Base-by-base conservation (phyloP, 495 filamentous ascomycete genomes). In the Talaromyces stipitatus region DNA sequence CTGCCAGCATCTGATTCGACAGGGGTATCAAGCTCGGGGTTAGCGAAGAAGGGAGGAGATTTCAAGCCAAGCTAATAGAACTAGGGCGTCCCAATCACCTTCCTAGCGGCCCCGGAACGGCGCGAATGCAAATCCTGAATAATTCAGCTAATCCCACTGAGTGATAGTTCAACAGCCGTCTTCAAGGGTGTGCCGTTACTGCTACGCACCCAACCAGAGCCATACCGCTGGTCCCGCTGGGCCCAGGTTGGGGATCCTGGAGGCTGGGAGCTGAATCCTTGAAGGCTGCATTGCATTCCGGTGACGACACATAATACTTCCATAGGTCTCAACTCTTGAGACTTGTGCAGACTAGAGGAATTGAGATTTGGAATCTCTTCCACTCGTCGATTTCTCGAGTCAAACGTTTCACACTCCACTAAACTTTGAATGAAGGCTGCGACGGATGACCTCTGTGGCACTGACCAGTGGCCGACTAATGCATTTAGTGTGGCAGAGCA, bases 121-220 rank as follows among this genome's bases (percentile, higher is more conserved):
- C 57, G 32, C 48, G 11, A 24, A 33, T 18, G 10, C 38, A 32
- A 57, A 46, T 23, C 61, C 62, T 18, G 58, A 64, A 50, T 28
- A 54, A 7, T 20, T n/a, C 16, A 10, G 22, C 46, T 51, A 51
- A 26, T 30, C 24, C 24, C 26, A 51, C 22, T 30, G 48, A 23
- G 48, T 1, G 1, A 51, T 2, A 51, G 28, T 6, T n/a, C 47
- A 50, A 27, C 47, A 10, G 14, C 47, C n/a, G 29, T 28, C 24
- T 29, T 26, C 45, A 48, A 23, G 45, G 45, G 24, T 26, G 20
- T 48, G 45, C 14, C 45, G 45, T 48, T 24, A n/a, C 45, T 27
- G 45, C 45, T 24, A 48, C 45, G 45, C 45, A 48, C 20, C 45
- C 45, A 23, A 48, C 45, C 20, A 48, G 24, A 48, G 45, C 24